Base-by-base conservation (phyloP, 78 protist genomes). In the Chrysochromulina tobinii region DNA sequence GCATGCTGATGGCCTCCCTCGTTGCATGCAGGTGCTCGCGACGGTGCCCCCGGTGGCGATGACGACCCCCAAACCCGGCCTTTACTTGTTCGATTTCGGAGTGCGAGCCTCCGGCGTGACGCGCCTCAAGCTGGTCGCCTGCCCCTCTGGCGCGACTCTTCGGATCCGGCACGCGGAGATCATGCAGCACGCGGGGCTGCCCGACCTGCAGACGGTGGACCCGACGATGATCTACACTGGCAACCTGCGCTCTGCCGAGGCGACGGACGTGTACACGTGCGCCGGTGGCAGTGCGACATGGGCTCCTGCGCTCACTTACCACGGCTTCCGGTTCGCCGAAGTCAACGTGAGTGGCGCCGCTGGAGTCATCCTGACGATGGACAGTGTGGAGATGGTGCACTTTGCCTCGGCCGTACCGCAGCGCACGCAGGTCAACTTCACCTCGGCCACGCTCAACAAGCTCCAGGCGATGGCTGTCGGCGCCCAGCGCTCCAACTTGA, bases 311-410 rank as follows among this genome's bases (percentile, higher is more conserved):
- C 73, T 89, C 75, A 93, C 94, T 25, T 81, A 89, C 86, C 94
- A 93, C 58, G 94, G 94, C 25, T 93, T 93, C 67, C 91, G 94
- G n/a, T 93, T 14, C 59, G 92, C 55, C 38, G 91, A 93, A 18
- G 69, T 93, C 8, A 86, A 50, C 51, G 5, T 61, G 38, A 38
- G 38, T 38, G 38, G 38, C 38, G 88, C 9, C 69, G 9, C 73
- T 8, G 93, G 88, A 12, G 90, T 27, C 66, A 0, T 21, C 27
- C 90, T 38, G 51, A 53, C 23, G 79, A 88, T 1, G 57, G 7
- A 17, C 3, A 1, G 14, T 25, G 9, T 92, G 87, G 21, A 2
- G 18, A 8, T 53, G 59, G 48, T 75, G n/a, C 92, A 69, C 87
- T n/a, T 69, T 55, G 79, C 73, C 79, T 20, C 92, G 55, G 54